phyloP scores from a whole-genome alignment of 192 early-diverging fungal genomes.

The Glomus cerebriforme region DNA sequence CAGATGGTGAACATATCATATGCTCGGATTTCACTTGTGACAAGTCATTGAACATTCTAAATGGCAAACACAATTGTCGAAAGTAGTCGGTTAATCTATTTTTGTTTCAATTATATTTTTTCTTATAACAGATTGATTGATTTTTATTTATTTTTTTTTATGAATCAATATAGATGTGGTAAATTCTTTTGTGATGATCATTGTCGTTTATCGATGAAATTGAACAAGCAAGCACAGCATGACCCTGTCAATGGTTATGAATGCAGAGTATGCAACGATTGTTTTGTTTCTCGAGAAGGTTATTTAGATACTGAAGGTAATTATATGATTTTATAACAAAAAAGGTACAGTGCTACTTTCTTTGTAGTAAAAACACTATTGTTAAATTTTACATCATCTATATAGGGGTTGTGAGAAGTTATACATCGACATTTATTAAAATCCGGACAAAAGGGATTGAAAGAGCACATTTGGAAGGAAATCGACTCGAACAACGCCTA shows the following conservation, averaged over 20 bases:
- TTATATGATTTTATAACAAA: not conserved
- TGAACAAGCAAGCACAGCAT: slow-evolving; percentile 62
- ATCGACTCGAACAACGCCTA: slow-evolving; percentile 71
- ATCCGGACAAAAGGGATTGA: slow-evolving; percentile 55
- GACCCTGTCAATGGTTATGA: slow-evolving; percentile 54
- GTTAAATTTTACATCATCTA: not conserved
- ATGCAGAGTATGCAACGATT: slow-evolving; percentile 63
- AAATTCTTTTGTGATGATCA: slow-evolving; percentile 64
- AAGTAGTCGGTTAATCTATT: slow-evolving; percentile 38
- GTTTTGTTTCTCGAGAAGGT: slow-evolving; percentile 49
- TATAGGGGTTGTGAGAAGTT: slow-evolving; percentile 48
- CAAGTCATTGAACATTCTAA: slow-evolving; percentile 46
- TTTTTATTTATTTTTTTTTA: slow-evolving; percentile 9
- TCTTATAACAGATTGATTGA: not conserved
- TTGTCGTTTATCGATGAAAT: slow-evolving; percentile 56
- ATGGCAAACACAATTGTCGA: slow-evolving; percentile 59
- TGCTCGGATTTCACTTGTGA: slow-evolving; percentile 51
- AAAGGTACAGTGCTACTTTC: not conserved
- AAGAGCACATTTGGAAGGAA: slow-evolving; percentile 66
- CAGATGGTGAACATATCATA: slow-evolving; percentile 47
- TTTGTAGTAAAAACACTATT: not conserved
- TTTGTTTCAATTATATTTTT: not conserved
- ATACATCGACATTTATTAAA: slow-evolving; percentile 55
- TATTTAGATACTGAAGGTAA: slow-evolving; percentile 47
- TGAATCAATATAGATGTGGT: slow-evolving; percentile 55